A percentile compares a stretch with the other conserved stretches of the same genome.
phyloP scores from a whole-genome alignment of 495 filamentous ascomycete genomes.

The Hypoxylon trugodes region DNA sequence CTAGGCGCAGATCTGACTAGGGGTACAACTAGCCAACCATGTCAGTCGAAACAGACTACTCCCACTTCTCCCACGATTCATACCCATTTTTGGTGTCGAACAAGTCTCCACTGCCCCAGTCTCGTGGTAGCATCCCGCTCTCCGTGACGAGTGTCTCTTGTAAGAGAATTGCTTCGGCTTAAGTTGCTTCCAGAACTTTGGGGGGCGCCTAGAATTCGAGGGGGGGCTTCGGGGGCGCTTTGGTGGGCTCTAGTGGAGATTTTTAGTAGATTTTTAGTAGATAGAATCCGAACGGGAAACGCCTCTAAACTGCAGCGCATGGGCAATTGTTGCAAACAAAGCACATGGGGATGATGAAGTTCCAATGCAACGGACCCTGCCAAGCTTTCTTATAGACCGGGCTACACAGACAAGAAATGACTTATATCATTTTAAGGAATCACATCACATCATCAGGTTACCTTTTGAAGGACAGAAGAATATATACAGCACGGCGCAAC shows the following conservation, averaged over 20 bases:
- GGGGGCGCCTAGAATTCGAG: slow-evolving; percentile 21
- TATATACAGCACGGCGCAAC: neutral
- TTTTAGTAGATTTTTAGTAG: slow-evolving; percentile 3
- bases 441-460: neutral
- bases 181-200: slow-evolving; percentile 42
- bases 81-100: slow-evolving; percentile 19
- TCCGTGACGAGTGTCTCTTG: slow-evolving; percentile 45
- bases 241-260: slow-evolving; percentile 14
- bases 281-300: slow-evolving; percentile 10
- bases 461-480: neutral
- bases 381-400: slow-evolving; percentile 17
- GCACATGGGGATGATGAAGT: slow-evolving; percentile 1
- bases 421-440: too few relatives aligned
- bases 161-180: slow-evolving; percentile 50
- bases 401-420: too few relatives aligned
- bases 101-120: slow-evolving; percentile 32
- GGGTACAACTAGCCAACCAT: slow-evolving; percentile 29
- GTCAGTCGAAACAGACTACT: neutral
- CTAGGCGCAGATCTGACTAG: slow-evolving; percentile 35
- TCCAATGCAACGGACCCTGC: slow-evolving; percentile 18
- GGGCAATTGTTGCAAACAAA: slow-evolving; percentile 3
- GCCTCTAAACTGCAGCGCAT: slow-evolving; percentile 9
- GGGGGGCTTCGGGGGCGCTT: slow-evolving; percentile 5
- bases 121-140: slow-evolving; percentile 42
- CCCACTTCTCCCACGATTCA: slow-evolving; percentile 30